phyloP scores from a whole-genome alignment of 2,329 filamentous ascomycete species.

The Arthrobotrys megalospora region DNA sequence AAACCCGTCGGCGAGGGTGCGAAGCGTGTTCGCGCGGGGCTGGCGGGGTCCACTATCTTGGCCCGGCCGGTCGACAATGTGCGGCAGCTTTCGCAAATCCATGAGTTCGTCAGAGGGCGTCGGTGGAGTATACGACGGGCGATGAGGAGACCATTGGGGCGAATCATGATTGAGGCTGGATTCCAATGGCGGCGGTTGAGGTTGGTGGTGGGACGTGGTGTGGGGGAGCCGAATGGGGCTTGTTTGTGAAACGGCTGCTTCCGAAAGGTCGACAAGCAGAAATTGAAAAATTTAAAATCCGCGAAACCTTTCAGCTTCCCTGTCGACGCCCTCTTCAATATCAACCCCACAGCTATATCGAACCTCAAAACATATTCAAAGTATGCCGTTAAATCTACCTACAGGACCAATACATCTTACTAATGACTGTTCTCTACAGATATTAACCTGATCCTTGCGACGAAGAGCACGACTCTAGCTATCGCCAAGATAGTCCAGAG shows the following conservation, averaged over 20 bases:
- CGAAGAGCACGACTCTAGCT: background rate
- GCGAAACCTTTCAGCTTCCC: conserved; percentile 14
- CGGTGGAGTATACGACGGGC: conserved; percentile 37
- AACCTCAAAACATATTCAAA: background rate
- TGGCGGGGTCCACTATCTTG: conserved; percentile 32
- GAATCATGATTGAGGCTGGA: conserved; percentile 31
- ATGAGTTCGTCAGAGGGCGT: conserved; percentile 11
- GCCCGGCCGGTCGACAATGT: conserved; percentile 32
- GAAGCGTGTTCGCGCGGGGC: conserved; percentile 81
- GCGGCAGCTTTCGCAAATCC: conserved; percentile 56
- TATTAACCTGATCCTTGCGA: background rate
- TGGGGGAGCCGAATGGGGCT: conserved; percentile 33
- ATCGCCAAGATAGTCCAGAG: conserved; percentile 19
- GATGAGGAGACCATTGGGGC: conserved; percentile 26
- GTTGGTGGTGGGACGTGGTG: background rate
- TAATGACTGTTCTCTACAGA: background rate
- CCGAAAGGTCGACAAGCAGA: conserved; percentile 16
- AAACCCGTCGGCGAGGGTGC: conserved; percentile 96
- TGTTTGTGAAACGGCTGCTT: conserved; percentile 40
- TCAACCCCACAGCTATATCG: background rate
- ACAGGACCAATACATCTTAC: background rate
- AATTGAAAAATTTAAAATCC: conserved; percentile 45
- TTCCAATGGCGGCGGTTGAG: conserved; percentile 1
- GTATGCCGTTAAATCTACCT: background rate
- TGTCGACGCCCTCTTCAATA: conserved; percentile 16